These are phyloP conservation scores for Cymodocea nodosa DNA, from an alignment of 116 monocot species.

Conservation along the genomic window DNA sequence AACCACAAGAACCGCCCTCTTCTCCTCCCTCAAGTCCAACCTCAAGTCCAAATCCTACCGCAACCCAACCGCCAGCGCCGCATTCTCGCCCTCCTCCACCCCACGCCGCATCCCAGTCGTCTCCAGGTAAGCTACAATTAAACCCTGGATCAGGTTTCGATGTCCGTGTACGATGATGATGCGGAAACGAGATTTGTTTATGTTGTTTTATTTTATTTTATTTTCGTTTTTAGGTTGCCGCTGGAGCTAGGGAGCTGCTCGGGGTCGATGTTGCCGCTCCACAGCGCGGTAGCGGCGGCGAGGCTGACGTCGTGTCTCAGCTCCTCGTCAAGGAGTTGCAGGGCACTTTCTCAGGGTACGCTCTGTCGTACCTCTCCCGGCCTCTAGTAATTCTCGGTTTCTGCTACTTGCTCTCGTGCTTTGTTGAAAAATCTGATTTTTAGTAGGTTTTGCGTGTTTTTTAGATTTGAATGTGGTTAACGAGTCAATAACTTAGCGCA, in stretches of 20 bases:
- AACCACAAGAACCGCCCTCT: conserved; percentile 11
- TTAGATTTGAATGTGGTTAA: too few relatives aligned
- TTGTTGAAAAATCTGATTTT: background rate
- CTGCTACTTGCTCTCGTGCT: background rate
- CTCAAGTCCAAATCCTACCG: background rate
- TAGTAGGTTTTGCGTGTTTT: too few relatives aligned
- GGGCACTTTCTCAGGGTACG: conserved; percentile 61
- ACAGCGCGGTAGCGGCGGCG: conserved; percentile 53
- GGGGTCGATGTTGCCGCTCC: conserved; percentile 40
- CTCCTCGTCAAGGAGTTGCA: conserved; percentile 33
- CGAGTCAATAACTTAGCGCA: too few relatives aligned
- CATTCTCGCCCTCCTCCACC: conserved; percentile 3
- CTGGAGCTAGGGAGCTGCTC: conserved; percentile 22
- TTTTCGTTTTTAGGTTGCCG: conserved; percentile 18
- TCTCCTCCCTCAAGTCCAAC: conserved; percentile 14
- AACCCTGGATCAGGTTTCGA: background rate
- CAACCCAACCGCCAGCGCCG: conserved; percentile 2
- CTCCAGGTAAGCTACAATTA: conserved; percentile 11
- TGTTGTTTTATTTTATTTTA: background rate
- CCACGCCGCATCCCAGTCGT: conserved; percentile 3
- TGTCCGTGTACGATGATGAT: background rate
- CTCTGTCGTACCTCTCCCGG: conserved; percentile 48
- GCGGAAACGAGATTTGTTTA: background rate
- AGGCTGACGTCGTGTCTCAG: conserved; percentile 53
- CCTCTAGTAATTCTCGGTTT: conserved; percentile 25